Evolutionary conservation across 495 filamentous ascomycete genomes (phyloP), one percentile per base, ranked within the genome.

Genomic region (Penicillium chermesinum): DNA sequence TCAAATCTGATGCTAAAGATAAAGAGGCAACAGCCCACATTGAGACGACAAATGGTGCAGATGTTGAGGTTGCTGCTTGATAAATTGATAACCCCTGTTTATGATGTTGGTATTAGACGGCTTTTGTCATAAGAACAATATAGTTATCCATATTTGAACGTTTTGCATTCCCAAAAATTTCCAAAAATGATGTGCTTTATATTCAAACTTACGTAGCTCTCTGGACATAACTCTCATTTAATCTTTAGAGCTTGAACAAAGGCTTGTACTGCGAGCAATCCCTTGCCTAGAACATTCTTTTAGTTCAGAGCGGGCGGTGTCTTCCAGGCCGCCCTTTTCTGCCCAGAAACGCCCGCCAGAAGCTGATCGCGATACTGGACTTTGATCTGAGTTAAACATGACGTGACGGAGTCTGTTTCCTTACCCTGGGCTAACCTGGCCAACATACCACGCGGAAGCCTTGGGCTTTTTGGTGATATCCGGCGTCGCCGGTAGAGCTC

Each of bases 1-100:
- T 54, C 43, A 67, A 70, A 43, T 27, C 66, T 16, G 66, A 70
- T 16, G 37, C 57, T 0, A 51, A 50, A 8, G 36, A 44, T 7
- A 50, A 20, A 14, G 41, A 36, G 1, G 16, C 32, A 8, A 41
- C 35, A 30, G 35, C 47, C 19, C 14, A 33, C 18, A 34, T 38
- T 37, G 25, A 30, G 10, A 5, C 25, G 10, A 30, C 25, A 30
- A 30, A 30, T 10, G 25, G 25, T 5, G 25, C 25, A 5, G 10
- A 30, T 30, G 25, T 30, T 15, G 6, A 41, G 22, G 41, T 33
- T 17, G 16, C n/a, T 43, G 16, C 25, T 19, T 8, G 16, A 27
- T 19, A n/a, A 8, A 34, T 7, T 20, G 22, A 9, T 43, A 16
- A 6, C 1, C 10, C 17, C n/a, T 17, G 10, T 40, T 42, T 27